Conservation (phyloP, 2,329 filamentous ascomycete genomes). For the Trichoderma gracile region DNA sequence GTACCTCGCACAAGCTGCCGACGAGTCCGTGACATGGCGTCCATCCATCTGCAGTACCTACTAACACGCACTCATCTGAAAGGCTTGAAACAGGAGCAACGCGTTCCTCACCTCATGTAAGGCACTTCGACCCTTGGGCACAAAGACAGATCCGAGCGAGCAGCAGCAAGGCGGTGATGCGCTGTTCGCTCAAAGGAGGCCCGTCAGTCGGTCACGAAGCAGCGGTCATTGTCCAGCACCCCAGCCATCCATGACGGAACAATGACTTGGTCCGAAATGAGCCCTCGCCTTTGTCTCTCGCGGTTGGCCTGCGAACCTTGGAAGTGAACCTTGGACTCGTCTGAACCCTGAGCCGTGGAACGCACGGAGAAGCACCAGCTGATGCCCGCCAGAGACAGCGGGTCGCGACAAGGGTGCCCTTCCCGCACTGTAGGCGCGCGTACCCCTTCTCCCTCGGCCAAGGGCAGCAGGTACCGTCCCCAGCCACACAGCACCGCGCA, state of each 20-base stretch:
- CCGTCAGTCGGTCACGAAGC: slow-evolving; percentile 1
- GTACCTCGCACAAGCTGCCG: slow-evolving; percentile 1
- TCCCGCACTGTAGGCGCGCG: slow-evolving; percentile 6
- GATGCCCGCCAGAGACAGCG: neutral
- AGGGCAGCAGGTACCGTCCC: neutral
- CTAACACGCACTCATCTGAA: too few relatives aligned
- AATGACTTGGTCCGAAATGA: slow-evolving; percentile 21
- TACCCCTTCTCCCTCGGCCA: neutral
- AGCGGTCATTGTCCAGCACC: slow-evolving; percentile 13
- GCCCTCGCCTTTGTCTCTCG: neutral
- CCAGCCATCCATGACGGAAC: slow-evolving; percentile 15
- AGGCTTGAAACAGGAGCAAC: too few relatives aligned
- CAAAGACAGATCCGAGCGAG: neutral
- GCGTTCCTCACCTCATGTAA: too few relatives aligned
- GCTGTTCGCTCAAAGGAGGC: neutral
- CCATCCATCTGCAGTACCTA: neutral
- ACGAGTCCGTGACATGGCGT: neutral
- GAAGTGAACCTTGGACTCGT: neutral
- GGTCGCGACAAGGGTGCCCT: neutral
- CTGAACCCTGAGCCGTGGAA: neutral
- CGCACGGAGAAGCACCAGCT: neutral
- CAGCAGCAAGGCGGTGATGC: slow-evolving; percentile 18
- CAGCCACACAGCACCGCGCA: neutral
- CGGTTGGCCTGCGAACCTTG: neutral
- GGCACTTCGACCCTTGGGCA: neutral